A percentile compares a stretch with the other conserved stretches of the same genome.
Conservation (phyloP, 495 filamentous ascomycete genomes). For the Neurospora terricola region DNA sequence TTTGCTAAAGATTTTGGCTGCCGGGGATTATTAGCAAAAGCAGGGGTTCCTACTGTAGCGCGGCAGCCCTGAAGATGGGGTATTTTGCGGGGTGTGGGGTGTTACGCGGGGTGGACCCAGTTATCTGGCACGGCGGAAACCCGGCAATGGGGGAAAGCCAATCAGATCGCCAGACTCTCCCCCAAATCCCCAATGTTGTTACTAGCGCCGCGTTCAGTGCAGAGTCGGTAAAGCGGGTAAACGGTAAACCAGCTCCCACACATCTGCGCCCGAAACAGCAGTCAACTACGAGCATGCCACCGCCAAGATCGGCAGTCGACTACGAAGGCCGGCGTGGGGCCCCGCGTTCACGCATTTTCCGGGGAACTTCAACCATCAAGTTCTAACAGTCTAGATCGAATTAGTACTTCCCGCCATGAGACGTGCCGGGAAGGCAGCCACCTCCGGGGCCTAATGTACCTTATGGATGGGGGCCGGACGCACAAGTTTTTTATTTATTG, state of each 20-base stretch:
- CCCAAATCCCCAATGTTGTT: no score
- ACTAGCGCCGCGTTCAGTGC: no score
- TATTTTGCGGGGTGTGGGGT: neutral
- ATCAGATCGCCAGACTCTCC: no score
- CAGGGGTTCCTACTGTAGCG: no score
- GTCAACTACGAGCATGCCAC: neutral
- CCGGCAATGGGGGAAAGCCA: no score
- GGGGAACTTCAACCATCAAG: neutral
- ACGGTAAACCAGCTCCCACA: neutral
- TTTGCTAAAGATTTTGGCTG: no score
- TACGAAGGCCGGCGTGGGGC: neutral
- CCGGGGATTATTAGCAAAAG: no score
- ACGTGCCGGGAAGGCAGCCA: neutral
- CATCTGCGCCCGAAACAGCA: neutral
- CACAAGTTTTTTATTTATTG: neutral
- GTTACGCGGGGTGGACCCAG: neutral
- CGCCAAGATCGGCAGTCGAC: neutral
- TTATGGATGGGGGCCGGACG: neutral
- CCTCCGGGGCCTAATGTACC: neutral
- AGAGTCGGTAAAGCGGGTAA: no score
- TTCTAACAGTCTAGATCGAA: neutral
- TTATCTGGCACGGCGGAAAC: no score
- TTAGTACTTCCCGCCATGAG: neutral
- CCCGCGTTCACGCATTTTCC: neutral
- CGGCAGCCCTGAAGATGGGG: neutral